Evolutionary conservation across 768 basidiomycete species (phyloP), one percentile per base, ranked within the genome.

Genomic region (Termitomyces sp.): DNA sequence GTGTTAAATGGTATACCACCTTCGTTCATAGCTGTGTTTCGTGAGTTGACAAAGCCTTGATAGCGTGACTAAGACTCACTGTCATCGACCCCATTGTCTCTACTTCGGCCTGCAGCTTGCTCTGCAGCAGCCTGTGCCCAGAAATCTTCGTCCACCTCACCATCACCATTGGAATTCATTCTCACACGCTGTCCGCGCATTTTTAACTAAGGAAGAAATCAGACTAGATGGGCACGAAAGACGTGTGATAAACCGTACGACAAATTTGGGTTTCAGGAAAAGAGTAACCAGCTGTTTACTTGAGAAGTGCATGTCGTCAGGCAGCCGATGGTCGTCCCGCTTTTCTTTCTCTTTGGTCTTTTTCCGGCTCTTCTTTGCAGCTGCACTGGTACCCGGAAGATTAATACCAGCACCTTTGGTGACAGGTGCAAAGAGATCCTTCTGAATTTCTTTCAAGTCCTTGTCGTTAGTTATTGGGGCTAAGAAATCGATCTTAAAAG

Each of bases 241-340:
- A 60, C 52, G 57, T n/a, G 53, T 9, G n/a, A 30, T 8, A 60
- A 50, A n/a, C 60, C 90, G 49, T 68, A 98, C 94, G 55, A 87
- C 86, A 68, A 95, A 98, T 69, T 94, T 94, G 36, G 96, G 96
- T 72, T 99, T 99, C 67, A 97, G 71, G 79, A 98, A 99, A 51
- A 99, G 71, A 7, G 94, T 88, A 20, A 99, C 83, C 13, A 99
- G 79, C 64, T 97, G 91, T 62, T 86, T 78, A 67, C 88, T 92
- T 30, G 90, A 90, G 71, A 99, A 99, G 70, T 98, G 95, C 89
- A 96, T 95, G 68, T 99, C 97, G 65, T 98, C 94, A 1, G 97
- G 97, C 45, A 98, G 75, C 8, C 84, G 80, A 63, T 92, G 87
- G 51, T 88, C 84, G 58, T 87, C 84, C 26, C 83, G 80, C 68